phyloP scores from a whole-genome alignment of 163 green algal species.

The Coccomyxa subellipsoidea region DNA sequence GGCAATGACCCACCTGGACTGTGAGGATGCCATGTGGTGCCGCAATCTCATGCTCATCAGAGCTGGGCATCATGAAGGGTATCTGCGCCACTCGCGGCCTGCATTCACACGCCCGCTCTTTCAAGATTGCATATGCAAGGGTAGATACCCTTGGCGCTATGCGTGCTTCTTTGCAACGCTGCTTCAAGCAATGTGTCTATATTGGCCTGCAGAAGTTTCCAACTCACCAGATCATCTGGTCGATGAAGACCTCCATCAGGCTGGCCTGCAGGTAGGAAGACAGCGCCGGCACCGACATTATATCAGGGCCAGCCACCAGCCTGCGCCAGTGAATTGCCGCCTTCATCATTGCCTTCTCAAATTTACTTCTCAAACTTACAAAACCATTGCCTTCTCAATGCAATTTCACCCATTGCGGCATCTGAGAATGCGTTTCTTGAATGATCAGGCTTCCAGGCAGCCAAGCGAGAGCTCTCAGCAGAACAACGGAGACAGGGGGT shows the following conservation, averaged over 20 bases:
- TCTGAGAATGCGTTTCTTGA: no score
- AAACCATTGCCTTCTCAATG: no score
- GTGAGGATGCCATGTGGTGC: conserved; percentile 11
- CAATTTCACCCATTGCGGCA: no score
- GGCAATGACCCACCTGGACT: neutral
- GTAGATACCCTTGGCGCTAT: no score
- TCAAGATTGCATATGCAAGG: neutral
- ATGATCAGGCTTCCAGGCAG: neutral
- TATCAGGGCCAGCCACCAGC: conserved; percentile 9
- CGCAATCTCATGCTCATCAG: neutral
- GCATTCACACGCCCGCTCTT: neutral
- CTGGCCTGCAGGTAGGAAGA: conserved; percentile 6
- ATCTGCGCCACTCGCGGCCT: neutral
- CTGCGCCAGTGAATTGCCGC: no score
- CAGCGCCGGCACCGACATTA: conserved; percentile 21
- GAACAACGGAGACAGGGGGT: no score
- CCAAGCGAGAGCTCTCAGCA: no score
- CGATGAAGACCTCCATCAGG: conserved; percentile 13
- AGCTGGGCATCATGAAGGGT: neutral
- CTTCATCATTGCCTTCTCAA: no score
- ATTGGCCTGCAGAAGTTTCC: no score
- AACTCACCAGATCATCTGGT: conserved; percentile 13
- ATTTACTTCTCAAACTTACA: no score
- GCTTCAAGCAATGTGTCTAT: no score
- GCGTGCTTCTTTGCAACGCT: no score